Base-by-base conservation (phyloP, 73 alveolate genomes). In the Diophrys appendiculata region DNA sequence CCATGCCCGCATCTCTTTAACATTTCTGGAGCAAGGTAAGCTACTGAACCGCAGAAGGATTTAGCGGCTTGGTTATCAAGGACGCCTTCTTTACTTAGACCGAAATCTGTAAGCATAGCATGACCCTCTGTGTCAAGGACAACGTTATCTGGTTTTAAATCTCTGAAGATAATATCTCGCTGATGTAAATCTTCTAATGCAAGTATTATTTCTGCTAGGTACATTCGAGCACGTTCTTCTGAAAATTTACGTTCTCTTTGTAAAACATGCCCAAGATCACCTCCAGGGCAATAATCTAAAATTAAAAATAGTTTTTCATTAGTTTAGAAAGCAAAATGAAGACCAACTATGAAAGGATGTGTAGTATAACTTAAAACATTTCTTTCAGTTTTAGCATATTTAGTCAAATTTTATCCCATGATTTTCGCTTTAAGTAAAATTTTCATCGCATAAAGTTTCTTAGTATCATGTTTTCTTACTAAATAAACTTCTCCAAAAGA, bases 301-400 rank as follows among this genome's bases (percentile, higher is more conserved):
- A 96, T 90, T 55, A 96, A 83, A 89, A 92, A 96, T 33, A 96
- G 69, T 88, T 96, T 94, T 26, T 94, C 91, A 8, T 82, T 80
- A 0, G 99, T 94, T 88, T 96, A 88, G 81, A 96, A 96, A 2
- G 99, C 99, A 67, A 86, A 94, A 77, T 94, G 93, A 64, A 96
- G 88, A 56, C 88, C 84, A 18, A 94, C 98, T 56, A 96, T 91
- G 70, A 91, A 91, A 33, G 97, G 97, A 88, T 91, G 95, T 72
- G 82, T 82, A 31, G 91, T 83, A 24, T 88, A 75, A 34, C 91
- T 75, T 43, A 91, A 78, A 25, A 91, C 95, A 67, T 91, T 88
- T 73, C 95, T 82, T 79, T 91, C 97, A 0, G 97, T 90, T 34
- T 77, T 88, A 1, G 97, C 97, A 72, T 91, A 91, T 77, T 86